phyloP scores from a whole-genome alignment of 495 filamentous ascomycete genomes.

The Penicillium steckii region DNA sequence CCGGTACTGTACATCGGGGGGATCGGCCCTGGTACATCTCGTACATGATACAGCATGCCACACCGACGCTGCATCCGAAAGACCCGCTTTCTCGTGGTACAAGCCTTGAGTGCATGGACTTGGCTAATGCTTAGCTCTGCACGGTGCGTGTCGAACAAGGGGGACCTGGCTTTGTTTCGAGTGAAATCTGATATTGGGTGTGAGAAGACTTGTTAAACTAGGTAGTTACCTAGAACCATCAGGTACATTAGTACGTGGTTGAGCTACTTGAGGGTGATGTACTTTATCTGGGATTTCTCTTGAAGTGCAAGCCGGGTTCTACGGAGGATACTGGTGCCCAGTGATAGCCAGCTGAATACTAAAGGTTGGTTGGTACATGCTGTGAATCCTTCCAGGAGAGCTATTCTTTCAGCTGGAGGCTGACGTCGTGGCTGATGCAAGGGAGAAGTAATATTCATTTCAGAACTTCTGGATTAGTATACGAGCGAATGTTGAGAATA shows the following conservation, averaged over 20 bases:
- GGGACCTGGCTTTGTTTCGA: not conserved
- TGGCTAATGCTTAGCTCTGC: conserved; percentile 25
- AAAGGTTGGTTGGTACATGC: not conserved
- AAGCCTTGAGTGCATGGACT: conserved; percentile 20
- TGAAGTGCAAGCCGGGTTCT: too few species aligned
- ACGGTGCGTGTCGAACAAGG: conserved; percentile 8
- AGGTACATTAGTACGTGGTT: too few species aligned
- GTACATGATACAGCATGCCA: conserved; percentile 5
- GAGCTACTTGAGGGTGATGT: too few species aligned
- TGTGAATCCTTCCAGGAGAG: too few species aligned
- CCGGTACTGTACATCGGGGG: not conserved
- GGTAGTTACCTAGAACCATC: too few species aligned
- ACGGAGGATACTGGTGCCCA: too few species aligned
- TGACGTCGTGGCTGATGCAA: conserved; percentile 10
- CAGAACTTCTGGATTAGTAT: not conserved
- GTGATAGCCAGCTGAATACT: not conserved
- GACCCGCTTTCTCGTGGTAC: conserved; percentile 9
- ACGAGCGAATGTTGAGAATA: not conserved
- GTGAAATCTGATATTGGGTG: not conserved
- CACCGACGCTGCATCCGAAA: not conserved
- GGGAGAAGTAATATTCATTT: conserved; percentile 6
- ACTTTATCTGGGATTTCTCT: too few species aligned
- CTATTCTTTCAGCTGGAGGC: too few species aligned
- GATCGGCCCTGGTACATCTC: not conserved
- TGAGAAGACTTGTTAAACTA: too few species aligned